Percentiles rank a stretch among this genome's conserved stretches.
phyloP scores from a whole-genome alignment of 768 basidiomycete genomes.

The Asterophora parasitica region DNA sequence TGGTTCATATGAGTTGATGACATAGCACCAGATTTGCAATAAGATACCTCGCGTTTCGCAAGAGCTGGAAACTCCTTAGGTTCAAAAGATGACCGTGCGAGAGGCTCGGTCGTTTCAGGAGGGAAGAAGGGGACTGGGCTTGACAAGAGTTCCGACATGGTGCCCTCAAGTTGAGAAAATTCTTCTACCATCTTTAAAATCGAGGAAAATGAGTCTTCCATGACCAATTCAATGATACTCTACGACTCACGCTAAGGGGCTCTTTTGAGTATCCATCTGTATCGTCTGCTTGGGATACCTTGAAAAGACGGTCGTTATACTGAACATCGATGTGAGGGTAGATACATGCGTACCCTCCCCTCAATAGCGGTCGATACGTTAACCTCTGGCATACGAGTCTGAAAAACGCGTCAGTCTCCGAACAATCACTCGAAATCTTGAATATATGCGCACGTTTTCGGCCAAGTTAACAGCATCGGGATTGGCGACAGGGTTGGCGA shows the following conservation, averaged over 20 bases:
- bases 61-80: neutral
- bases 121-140: constrained; percentile 1
- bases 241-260: neutral
- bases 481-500: neutral
- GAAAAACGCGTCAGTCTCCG: neutral
- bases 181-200: neutral
- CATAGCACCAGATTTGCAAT: neutral
- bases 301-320: no score
- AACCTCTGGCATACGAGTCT: neutral
- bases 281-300: no score
- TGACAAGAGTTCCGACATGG: neutral
- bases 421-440: neutral
- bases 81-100: neutral
- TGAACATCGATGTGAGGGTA: no score
- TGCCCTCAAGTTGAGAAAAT: constrained; percentile 5
- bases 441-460: constrained; percentile 12
- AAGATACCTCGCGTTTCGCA: neutral
- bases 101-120: neutral
- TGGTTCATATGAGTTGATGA: neutral
- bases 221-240: neutral
- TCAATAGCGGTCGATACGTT: no score
- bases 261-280: no score
- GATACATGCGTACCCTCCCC: no score
- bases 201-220: neutral
- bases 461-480: neutral